Percentiles rank a stretch among this genome's conserved stretches.
These are phyloP conservation scores for Pterocarpus santalinus DNA, from an alignment of 306 rosid species.

Conservation along the genomic window DNA sequence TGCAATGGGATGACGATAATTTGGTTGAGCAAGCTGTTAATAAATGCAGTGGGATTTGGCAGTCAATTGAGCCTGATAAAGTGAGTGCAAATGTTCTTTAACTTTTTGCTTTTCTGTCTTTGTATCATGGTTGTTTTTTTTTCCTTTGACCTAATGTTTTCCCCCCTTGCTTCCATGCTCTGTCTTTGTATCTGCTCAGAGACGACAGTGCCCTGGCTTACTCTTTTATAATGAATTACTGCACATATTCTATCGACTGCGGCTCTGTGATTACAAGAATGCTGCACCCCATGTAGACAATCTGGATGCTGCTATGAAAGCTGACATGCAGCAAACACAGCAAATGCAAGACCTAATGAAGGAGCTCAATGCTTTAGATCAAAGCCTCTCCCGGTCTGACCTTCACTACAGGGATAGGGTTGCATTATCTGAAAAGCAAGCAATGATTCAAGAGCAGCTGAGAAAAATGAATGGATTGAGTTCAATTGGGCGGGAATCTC, in stretches of 20 bases:
- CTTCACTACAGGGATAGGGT: conserved; percentile 80
- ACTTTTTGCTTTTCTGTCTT: conserved; percentile 37
- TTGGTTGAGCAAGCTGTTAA: conserved; percentile 84
- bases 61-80: conserved; percentile 68
- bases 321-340: conserved; percentile 76
- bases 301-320: conserved; percentile 92
- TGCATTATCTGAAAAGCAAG: conserved; percentile 85
- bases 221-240: conserved; percentile 90
- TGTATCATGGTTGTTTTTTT: conserved; percentile 35
- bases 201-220: conserved; percentile 80
- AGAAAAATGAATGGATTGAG: conserved; percentile 57
- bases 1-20: conserved; percentile 90
- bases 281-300: conserved; percentile 88
- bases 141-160: conserved; percentile 35
- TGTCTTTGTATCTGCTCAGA: conserved; percentile 57
- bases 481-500: conserved; percentile 60
- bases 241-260: conserved; percentile 87
- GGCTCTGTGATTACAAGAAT: conserved; percentile 95
- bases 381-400: conserved; percentile 86
- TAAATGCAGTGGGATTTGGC: conserved; percentile 84
- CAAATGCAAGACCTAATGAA: conserved; percentile 68
- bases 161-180: conserved; percentile 30
- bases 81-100: conserved; percentile 65
- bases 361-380: conserved; percentile 79
- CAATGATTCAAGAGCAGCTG: conserved; percentile 73